Evolutionary conservation across 2,329 filamentous ascomycete genomes (phyloP).

Genomic region (Rosellinia necatrix): DNA sequence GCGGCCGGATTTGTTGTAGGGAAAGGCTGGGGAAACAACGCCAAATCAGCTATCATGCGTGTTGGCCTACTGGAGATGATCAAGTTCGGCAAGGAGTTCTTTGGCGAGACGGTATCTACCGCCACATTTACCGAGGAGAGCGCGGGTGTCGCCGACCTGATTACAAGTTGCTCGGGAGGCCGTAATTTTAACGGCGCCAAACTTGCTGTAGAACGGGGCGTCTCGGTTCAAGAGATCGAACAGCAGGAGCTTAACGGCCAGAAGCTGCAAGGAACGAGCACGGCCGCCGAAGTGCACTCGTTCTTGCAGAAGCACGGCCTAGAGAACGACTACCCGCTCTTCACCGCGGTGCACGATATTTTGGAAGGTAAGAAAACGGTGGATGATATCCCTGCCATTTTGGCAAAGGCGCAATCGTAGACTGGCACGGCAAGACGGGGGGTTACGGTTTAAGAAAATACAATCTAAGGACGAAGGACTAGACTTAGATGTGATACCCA

Average conservation of each 20-base stretch:
- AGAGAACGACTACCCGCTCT: slow-evolving; percentile 86
- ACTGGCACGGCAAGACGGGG: not conserved
- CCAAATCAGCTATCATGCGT: slow-evolving; percentile 98
- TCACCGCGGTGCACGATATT: slow-evolving; percentile 86
- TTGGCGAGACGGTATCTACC: slow-evolving; percentile 77
- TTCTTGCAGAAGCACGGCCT: slow-evolving; percentile 80
- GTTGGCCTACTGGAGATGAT: slow-evolving; percentile 96
- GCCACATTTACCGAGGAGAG: slow-evolving; percentile 97
- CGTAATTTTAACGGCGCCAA: slow-evolving; percentile 94
- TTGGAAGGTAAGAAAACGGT: slow-evolving; percentile 76
- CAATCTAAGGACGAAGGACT: slow-evolving; percentile 5
- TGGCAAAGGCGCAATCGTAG: slow-evolving; percentile 43
- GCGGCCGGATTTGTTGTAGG: slow-evolving; percentile 95
- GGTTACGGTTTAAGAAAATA: slow-evolving; percentile 12
- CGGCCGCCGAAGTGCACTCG: slow-evolving; percentile 86
- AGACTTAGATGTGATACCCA: slow-evolving; percentile 17
- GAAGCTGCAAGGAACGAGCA: slow-evolving; percentile 95
- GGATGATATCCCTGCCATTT: slow-evolving; percentile 77
- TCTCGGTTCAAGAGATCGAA: slow-evolving; percentile 87
- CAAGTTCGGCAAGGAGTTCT: slow-evolving; percentile 92
- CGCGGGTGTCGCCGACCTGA: slow-evolving; percentile 91
- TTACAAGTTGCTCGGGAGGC: slow-evolving; percentile 90
- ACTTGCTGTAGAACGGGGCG: slow-evolving; percentile 78
- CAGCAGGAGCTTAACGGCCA: slow-evolving; percentile 90
- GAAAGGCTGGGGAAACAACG: slow-evolving; percentile 96